A percentile compares a stretch with the other conserved stretches of the same genome.
phyloP scores from a whole-genome alignment of 306 rosid genomes.

The Cucurbita argyrosperma region DNA sequence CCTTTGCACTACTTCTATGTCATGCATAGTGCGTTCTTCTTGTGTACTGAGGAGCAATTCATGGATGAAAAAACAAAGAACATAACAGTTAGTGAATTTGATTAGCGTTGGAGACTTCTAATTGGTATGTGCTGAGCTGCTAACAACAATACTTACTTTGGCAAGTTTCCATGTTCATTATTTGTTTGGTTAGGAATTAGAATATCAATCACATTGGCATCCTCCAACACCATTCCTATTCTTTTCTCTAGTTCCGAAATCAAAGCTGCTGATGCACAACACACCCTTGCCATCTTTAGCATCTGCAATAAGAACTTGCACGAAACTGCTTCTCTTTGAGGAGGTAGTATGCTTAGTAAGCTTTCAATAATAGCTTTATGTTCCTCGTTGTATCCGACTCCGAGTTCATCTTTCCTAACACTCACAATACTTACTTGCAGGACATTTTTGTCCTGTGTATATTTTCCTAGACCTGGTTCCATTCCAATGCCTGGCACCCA shows the following conservation, averaged over 20 bases:
- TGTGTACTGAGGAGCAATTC: slow-evolving; percentile 29
- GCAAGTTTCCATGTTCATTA: slow-evolving; percentile 38
- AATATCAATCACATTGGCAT: slow-evolving; percentile 71
- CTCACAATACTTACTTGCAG: slow-evolving; percentile 44
- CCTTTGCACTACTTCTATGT: slow-evolving; percentile 70
- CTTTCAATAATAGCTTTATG: slow-evolving; percentile 57
- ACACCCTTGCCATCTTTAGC: slow-evolving; percentile 69
- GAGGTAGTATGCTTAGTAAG: slow-evolving; percentile 68
- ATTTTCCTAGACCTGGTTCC: slow-evolving; percentile 58
- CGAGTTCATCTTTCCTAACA: slow-evolving; percentile 31
- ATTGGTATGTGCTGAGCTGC: neutral
- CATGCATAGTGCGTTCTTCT: slow-evolving; percentile 54
- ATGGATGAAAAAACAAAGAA: slow-evolving; percentile 11
- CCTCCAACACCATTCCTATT: slow-evolving; percentile 68
- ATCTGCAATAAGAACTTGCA: slow-evolving; percentile 67
- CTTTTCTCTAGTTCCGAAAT: slow-evolving; percentile 82
- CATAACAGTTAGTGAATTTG: slow-evolving; percentile 9
- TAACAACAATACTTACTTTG: slow-evolving; percentile 38
- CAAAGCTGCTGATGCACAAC: slow-evolving; percentile 69
- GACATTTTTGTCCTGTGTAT: slow-evolving; percentile 48
- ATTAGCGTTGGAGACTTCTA: neutral
- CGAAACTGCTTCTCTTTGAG: slow-evolving; percentile 66
- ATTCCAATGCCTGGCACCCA: slow-evolving; percentile 54
- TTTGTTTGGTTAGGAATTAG: slow-evolving; percentile 60
- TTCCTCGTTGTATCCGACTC: slow-evolving; percentile 40